phyloP scores from a whole-genome alignment of 257 asterid genomes.

The Solanum peruvianum region DNA sequence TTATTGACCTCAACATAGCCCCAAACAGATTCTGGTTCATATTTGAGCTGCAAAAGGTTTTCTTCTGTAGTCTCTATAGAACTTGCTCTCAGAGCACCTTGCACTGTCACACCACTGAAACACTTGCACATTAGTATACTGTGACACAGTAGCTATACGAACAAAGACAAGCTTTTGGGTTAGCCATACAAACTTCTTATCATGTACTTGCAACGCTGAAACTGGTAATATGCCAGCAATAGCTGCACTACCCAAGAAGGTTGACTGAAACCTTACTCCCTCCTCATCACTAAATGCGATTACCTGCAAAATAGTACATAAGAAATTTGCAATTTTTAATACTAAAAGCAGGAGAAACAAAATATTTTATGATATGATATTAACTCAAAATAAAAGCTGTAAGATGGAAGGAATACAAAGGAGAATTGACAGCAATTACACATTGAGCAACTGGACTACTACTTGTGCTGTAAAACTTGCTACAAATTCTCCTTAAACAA shows the following conservation, averaged over 20 bases:
- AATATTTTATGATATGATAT: not conserved
- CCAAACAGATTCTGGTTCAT: conserved; percentile 73
- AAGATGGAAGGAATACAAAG: not conserved
- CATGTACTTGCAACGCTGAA: conserved; percentile 57
- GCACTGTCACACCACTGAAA: conserved; percentile 92
- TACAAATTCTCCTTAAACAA: not conserved
- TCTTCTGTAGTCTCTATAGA: conserved; percentile 57
- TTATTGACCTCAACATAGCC: conserved; percentile 72
- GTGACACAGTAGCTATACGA: not conserved
- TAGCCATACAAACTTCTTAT: conserved; percentile 58
- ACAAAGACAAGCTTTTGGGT: conserved; percentile 6
- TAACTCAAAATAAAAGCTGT: not conserved
- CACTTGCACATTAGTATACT: conserved; percentile 20
- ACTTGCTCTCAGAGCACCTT: conserved; percentile 67
- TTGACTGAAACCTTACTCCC: conserved; percentile 95
- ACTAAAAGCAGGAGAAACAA: not conserved
- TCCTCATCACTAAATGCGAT: conserved; percentile 98
- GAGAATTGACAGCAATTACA: not conserved
- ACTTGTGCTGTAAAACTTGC: not conserved
- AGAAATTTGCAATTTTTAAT: not conserved
- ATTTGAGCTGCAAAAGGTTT: conserved; percentile 71
- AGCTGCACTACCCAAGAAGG: conserved; percentile 98
- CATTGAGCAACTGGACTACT: not conserved
- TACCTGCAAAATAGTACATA: conserved; percentile 27
- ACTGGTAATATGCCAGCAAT: conserved; percentile 85